Evolutionary conservation across 805 yeast genomes (phyloP), one percentile per base, ranked within the genome.

Genomic region (Kodamaea neixiangensis): DNA sequence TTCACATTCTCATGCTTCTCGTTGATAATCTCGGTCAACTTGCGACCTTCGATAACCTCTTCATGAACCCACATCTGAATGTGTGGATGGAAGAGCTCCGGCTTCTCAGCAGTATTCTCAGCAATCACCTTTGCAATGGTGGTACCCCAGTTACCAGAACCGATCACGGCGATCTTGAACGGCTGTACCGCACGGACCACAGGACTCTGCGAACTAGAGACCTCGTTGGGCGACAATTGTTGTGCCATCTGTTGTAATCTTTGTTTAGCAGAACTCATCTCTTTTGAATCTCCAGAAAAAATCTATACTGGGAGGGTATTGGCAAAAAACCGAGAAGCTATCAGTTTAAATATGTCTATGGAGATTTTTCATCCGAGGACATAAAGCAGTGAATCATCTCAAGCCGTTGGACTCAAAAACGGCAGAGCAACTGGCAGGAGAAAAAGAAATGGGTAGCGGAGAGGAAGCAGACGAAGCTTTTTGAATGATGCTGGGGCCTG

Each of bases 91-190:
- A 75, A 75, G 41, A 73, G 55, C 44, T 68, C 66, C 2, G 78
- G 73, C 59, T 71, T 70, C 29, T 65, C 68, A 31, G 61, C 61
- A 34, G 77, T 63, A 64, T 75, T 75, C 58, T 75, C 78, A 11
- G 79, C 76, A 42, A 75, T 58, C 25, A 75, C 65, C 61, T 74
- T 75, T 53, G 79, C 78, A 22, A 75, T 73, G 42, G 78, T 73
- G 39, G 79, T 74, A 21, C 79, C 79, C 79, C 79, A 75, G 60
- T 73, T 75, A 35, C 79, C 79, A 15, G 76, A 72, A 14, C 79
- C 79, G 48, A 75, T 68, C 48, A 75, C 73, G 58, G 75, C 69
- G 47, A 75, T 62, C 54, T 57, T 68, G 64, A 72, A 73, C 3
- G 71, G 69, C 33, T 50, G 56, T 40, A 31, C 57, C 1, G 54